Percentiles rank a stretch among this genome's conserved stretches.
Evolutionary conservation across 129 eudicot genomes (phyloP).

Genomic region (Kitagawia praeruptora): DNA sequence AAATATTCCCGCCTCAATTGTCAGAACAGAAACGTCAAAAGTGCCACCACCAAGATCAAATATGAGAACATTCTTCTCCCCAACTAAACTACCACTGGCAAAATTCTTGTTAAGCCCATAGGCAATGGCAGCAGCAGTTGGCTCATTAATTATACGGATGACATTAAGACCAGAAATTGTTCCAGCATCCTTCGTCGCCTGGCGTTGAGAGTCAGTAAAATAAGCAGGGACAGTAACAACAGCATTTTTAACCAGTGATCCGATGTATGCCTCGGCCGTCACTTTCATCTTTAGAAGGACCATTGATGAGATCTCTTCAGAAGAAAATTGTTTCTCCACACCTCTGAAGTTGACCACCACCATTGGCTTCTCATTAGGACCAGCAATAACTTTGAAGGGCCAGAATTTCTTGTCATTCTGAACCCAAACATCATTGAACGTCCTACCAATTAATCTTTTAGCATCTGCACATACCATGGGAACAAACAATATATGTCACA

Average conservation of each 20-base stretch:
- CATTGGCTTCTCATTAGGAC: conserved; percentile 34
- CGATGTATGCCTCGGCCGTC: conserved; percentile 27
- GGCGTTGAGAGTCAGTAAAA: conserved; percentile 35
- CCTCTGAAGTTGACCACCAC: conserved; percentile 34
- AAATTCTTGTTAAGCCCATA: conserved; percentile 31
- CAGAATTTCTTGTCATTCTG: conserved; percentile 34
- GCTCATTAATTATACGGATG: conserved; percentile 35
- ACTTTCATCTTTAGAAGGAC: conserved; percentile 32
- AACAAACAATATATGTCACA: neutral
- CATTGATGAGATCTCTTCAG: conserved; percentile 38
- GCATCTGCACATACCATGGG: conserved; percentile 20
- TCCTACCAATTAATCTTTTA: conserved; percentile 38
- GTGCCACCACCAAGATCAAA: conserved; percentile 43
- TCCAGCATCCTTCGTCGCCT: conserved; percentile 38
- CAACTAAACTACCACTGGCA: conserved; percentile 12
- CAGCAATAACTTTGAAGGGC: conserved; percentile 35
- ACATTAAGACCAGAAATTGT: conserved; percentile 32
- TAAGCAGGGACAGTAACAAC: conserved; percentile 40
- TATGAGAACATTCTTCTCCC: conserved; percentile 37
- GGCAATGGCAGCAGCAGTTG: conserved; percentile 40
- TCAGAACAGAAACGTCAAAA: conserved; percentile 35
- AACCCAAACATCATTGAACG: conserved; percentile 26
- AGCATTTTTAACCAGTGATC: conserved; percentile 30
- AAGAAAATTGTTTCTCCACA: conserved; percentile 33
- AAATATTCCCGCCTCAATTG: conserved; percentile 31